These are phyloP conservation scores for Solanum hybrid DNA, from an alignment of 305 asterid species.

Conservation along the genomic window DNA sequence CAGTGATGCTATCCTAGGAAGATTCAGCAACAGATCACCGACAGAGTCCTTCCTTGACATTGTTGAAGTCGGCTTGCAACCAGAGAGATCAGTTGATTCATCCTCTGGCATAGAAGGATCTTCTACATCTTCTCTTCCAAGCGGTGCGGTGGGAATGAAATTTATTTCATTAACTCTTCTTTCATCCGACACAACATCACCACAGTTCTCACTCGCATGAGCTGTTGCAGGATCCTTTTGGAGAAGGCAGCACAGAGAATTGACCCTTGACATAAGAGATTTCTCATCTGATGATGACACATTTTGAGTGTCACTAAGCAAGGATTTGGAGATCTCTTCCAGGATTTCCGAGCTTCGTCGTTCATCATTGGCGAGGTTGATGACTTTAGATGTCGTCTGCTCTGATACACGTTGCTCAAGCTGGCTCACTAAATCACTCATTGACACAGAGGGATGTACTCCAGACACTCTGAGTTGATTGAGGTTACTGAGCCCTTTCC, in stretches of 20 bases:
- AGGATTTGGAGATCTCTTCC: slow-evolving; percentile 55
- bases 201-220: slow-evolving; percentile 19
- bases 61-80: slow-evolving; percentile 18
- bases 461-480: slow-evolving; percentile 78
- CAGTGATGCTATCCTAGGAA: slow-evolving; percentile 41
- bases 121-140: slow-evolving; percentile 18
- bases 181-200: slow-evolving; percentile 9
- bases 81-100: slow-evolving; percentile 16
- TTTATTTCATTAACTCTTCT: slow-evolving; percentile 15
- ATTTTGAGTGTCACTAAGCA: slow-evolving; percentile 53
- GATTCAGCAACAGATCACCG: slow-evolving; percentile 35
- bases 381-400: slow-evolving; percentile 39
- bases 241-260: slow-evolving; percentile 90
- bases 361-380: slow-evolving; percentile 63
- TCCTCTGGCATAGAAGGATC: slow-evolving; percentile 8
- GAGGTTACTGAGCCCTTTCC: slow-evolving; percentile 58
- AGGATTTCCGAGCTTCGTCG: slow-evolving; percentile 56
- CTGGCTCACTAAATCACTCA: slow-evolving; percentile 78
- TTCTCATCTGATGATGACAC: slow-evolving; percentile 58
- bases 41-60: slow-evolving; percentile 74
- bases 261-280: slow-evolving; percentile 74
- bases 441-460: slow-evolving; percentile 62
- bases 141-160: not conserved
- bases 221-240: slow-evolving; percentile 52
- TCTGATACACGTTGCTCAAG: slow-evolving; percentile 67